These are phyloP conservation scores for Candida ovalis DNA, from an alignment of 805 yeast genomes.

Conservation along the genomic window DNA sequence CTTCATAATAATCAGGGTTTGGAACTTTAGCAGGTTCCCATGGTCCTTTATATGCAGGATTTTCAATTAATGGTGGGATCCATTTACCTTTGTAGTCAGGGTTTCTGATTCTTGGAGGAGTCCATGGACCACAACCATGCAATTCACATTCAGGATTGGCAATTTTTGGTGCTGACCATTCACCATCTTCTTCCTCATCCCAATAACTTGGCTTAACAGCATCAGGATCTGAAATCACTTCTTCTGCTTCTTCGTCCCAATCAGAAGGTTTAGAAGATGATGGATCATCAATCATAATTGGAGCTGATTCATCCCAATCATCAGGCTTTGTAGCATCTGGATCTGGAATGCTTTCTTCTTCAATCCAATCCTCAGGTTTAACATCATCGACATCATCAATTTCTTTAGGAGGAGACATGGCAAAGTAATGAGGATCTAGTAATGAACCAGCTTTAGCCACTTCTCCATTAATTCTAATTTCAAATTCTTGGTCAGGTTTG, in stretches of 20 bases:
- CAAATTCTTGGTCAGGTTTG: conserved; percentile 61
- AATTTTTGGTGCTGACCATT: conserved; percentile 70
- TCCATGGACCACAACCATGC: conserved; percentile 83
- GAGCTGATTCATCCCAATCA: conserved; percentile 79
- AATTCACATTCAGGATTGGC: conserved; percentile 68
- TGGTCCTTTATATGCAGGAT: conserved; percentile 76
- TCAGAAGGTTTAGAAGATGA: conserved; percentile 63
- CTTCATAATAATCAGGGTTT: conserved; percentile 70
- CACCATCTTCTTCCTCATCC: conserved; percentile 90
- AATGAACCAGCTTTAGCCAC: conserved; percentile 68
- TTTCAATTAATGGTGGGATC: conserved; percentile 61
- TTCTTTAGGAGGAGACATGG: conserved; percentile 61
- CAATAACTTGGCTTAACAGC: conserved; percentile 70
- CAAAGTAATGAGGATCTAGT: conserved; percentile 49
- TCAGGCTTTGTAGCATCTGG: conserved; percentile 68
- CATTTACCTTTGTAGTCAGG: conserved; percentile 77
- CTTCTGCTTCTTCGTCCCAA: conserved; percentile 70
- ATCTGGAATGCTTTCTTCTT: conserved; percentile 61
- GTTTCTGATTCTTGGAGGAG: conserved; percentile 60
- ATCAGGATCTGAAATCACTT: conserved; percentile 61
- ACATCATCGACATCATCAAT: conserved; percentile 52
- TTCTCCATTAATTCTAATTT: conserved; percentile 80
- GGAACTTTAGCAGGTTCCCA: conserved; percentile 67
- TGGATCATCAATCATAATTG: conserved; percentile 63
- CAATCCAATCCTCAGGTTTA: conserved; percentile 86